Evolutionary conservation across 768 basidiomycete species (phyloP).

Genomic region (Piloderma croceum): DNA sequence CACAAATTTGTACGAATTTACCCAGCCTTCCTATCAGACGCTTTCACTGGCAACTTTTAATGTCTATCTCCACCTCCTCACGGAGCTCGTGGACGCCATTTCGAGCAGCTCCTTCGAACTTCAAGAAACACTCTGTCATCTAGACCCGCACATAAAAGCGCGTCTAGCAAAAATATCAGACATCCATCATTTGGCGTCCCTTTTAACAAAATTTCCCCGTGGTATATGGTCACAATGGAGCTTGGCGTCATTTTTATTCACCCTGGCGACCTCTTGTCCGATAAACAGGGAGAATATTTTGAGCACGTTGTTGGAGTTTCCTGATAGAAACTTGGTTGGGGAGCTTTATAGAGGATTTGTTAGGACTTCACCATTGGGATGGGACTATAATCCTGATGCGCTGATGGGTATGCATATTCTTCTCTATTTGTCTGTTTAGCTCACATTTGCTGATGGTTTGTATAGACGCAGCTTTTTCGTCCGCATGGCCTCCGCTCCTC

Average conservation of each 20-base stretch:
- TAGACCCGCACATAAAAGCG: conserved; percentile 57
- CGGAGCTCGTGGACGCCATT: conserved; percentile 45
- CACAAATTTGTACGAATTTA: conserved; percentile 66
- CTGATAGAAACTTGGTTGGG: conserved; percentile 59
- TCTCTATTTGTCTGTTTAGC: conserved; percentile 1
- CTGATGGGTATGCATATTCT: conserved; percentile 23
- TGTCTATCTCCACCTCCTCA: conserved; percentile 50
- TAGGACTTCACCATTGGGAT: conserved; percentile 55
- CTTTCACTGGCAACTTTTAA: conserved; percentile 41
- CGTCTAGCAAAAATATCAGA: conserved; percentile 57
- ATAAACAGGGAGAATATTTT: conserved; percentile 53
- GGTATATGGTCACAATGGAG: conserved; percentile 35
- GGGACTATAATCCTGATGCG: conserved; percentile 42
- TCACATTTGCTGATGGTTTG: not conserved
- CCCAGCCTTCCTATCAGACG: conserved; percentile 51
- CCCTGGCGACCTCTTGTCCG: conserved; percentile 58
- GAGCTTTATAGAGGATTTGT: conserved; percentile 71
- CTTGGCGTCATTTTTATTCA: conserved; percentile 52
- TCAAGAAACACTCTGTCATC: conserved; percentile 16
- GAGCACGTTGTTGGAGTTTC: conserved; percentile 41
- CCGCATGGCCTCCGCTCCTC: conserved; percentile 64
- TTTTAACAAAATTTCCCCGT: conserved; percentile 17
- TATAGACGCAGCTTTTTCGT: conserved; percentile 39
- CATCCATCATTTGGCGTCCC: conserved; percentile 32
- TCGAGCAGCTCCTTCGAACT: conserved; percentile 51